A percentile compares a stretch with the other conserved stretches of the same genome.
Conservation (phyloP, 164 flowering plant species). For the Tinospora cordifolia region DNA sequence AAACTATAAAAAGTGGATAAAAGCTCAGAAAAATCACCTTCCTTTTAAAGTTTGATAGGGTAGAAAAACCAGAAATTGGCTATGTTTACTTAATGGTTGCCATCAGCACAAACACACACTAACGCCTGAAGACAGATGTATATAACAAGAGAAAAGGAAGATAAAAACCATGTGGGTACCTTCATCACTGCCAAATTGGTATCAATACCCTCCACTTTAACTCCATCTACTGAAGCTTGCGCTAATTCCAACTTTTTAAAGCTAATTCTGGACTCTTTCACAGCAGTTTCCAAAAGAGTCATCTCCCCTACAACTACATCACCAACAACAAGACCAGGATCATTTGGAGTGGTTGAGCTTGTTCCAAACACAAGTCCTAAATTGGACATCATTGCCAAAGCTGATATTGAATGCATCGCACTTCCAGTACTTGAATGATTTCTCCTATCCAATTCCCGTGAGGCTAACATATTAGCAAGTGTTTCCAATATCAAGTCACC, state of each 20-base stretch:
- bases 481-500: constrained; percentile 84
- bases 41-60: too few relatives aligned
- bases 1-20: not conserved
- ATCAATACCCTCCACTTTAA: constrained; percentile 90
- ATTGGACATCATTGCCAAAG: constrained; percentile 54
- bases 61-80: too few relatives aligned
- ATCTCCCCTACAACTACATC: constrained; percentile 76
- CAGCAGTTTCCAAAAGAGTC: constrained; percentile 59
- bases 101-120: not conserved
- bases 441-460: constrained; percentile 35
- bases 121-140: not conserved
- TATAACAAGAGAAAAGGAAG: not conserved
- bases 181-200: constrained; percentile 92
- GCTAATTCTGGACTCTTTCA: constrained; percentile 58
- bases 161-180: constrained; percentile 28
- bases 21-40: too few relatives aligned
- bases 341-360: constrained; percentile 27
- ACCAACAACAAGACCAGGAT: constrained; percentile 55
- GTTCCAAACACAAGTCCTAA: constrained; percentile 60
- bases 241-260: constrained; percentile 68
- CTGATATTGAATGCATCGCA: constrained; percentile 57
- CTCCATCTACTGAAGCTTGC: constrained; percentile 85
- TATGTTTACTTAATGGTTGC: too few relatives aligned
- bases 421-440: constrained; percentile 26
- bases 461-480: constrained; percentile 48